Conservation (phyloP, 2,329 filamentous ascomycete species). For the Cladosporium oxysporum region DNA sequence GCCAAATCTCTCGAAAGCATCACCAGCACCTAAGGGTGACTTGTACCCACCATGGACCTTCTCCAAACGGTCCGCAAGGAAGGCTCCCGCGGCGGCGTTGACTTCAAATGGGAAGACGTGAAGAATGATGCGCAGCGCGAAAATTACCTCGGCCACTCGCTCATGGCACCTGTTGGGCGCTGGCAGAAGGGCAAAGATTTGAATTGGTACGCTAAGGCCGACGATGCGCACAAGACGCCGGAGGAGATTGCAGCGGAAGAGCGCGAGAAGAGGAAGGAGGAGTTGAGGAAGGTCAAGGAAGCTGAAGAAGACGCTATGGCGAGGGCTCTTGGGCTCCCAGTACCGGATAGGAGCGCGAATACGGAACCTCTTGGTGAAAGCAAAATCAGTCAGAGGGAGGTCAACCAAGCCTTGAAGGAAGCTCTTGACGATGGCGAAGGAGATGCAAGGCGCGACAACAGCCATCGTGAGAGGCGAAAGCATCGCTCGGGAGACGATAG, state of each 20-base stretch:
- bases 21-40: too few species aligned
- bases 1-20: background rate
- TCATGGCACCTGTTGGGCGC: conserved; percentile 86
- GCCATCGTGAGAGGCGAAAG: conserved; percentile 27
- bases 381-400: conserved; percentile 53
- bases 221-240: conserved; percentile 53
- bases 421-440: conserved; percentile 45
- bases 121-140: conserved; percentile 84
- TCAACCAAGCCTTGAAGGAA: conserved; percentile 57
- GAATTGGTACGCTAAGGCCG: conserved; percentile 63
- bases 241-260: conserved; percentile 58
- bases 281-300: conserved; percentile 81
- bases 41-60: conserved; percentile 71
- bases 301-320: conserved; percentile 91
- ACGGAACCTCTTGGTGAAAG: conserved; percentile 59
- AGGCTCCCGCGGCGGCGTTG: conserved; percentile 80
- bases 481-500: conserved; percentile 18
- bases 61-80: conserved; percentile 92
- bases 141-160: conserved; percentile 83
- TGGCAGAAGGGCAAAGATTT: conserved; percentile 81
- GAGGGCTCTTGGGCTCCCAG: conserved; percentile 75
- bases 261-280: conserved; percentile 69
- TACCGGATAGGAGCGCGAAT: conserved; percentile 65
- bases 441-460: conserved; percentile 27
- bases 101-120: conserved; percentile 97